Conservation (phyloP, 208 protist species). For the Crithidia sp. region DNA sequence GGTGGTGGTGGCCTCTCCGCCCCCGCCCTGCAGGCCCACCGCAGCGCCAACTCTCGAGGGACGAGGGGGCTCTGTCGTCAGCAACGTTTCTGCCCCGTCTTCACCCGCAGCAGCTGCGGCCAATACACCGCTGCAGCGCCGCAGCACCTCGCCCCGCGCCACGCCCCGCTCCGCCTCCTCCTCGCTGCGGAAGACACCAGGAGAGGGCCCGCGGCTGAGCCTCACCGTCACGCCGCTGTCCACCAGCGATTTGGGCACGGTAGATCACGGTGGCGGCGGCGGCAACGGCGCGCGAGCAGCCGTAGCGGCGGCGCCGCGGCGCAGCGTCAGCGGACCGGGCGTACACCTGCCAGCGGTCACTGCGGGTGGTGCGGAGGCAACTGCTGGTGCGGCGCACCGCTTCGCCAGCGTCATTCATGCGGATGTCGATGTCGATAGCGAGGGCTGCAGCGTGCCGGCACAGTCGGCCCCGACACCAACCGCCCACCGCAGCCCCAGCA, state of each 20-base stretch:
- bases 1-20: slow-evolving; percentile 3
- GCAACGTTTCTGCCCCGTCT: neutral
- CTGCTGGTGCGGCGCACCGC: neutral
- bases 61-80: neutral
- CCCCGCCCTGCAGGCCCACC: slow-evolving; percentile 4
- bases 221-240: slow-evolving; percentile 9
- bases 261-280: too few relatives aligned
- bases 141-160: slow-evolving; percentile 10
- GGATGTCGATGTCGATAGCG: neutral
- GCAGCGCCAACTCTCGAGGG: neutral
- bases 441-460: neutral
- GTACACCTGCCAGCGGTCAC: neutral
- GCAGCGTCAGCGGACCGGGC: neutral
- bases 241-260: neutral
- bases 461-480: slow-evolving; percentile 1
- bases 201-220: neutral
- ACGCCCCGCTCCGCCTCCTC: neutral
- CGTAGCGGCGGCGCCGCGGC: neutral
- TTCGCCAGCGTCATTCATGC: neutral
- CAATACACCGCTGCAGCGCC: neutral
- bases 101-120: slow-evolving; percentile 3
- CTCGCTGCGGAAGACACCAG: neutral
- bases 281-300: neutral
- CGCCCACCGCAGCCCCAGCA: slow-evolving; percentile 1
- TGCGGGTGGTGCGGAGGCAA: neutral